Conservation (phyloP, 2,329 filamentous ascomycete genomes). For the Fusarium algeriense region DNA sequence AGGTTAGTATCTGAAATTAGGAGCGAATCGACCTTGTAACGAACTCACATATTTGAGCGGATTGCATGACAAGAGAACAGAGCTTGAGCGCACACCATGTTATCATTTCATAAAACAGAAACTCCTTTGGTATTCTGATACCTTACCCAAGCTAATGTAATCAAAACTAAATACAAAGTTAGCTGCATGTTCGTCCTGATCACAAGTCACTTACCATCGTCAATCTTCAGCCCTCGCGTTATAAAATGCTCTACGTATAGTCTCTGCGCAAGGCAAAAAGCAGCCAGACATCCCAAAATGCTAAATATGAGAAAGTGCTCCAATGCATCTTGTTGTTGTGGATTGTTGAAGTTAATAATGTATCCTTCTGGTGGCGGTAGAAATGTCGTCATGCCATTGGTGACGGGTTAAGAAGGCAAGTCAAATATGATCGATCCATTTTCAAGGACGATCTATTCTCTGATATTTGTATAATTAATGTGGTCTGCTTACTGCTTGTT, state of each 20-base stretch:
- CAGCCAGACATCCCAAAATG: conserved; percentile 34
- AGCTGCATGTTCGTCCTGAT: not conserved
- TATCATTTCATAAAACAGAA: rapidly evolving
- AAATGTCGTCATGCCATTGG: conserved; percentile 42
- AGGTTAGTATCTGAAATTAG: not conserved
- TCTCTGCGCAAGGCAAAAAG: conserved; percentile 40
- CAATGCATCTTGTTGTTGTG: conserved; percentile 38
- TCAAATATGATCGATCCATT: not conserved
- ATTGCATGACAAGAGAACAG: conserved; percentile 43
- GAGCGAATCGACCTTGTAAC: rapidly evolving
- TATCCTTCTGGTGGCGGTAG: conserved; percentile 47
- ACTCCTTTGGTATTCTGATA: rapidly evolving
- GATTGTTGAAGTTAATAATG: conserved; percentile 49
- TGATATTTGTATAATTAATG: not conserved
- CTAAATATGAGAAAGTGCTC: conserved; percentile 46
- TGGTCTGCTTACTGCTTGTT: not conserved
- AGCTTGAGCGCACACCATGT: conserved; percentile 1
- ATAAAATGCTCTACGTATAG: conserved; percentile 48
- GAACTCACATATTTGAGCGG: conserved; percentile 39
- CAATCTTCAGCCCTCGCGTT: conserved; percentile 17
- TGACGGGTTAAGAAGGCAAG: conserved; percentile 32
- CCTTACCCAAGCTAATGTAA: conserved; percentile 31
- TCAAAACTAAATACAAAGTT: conserved; percentile 5
- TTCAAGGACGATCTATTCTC: too few relatives aligned
- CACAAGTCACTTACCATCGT: conserved; percentile 30